phyloP scores from a whole-genome alignment of 164 flowering plant species.

The Annona cherimola region DNA sequence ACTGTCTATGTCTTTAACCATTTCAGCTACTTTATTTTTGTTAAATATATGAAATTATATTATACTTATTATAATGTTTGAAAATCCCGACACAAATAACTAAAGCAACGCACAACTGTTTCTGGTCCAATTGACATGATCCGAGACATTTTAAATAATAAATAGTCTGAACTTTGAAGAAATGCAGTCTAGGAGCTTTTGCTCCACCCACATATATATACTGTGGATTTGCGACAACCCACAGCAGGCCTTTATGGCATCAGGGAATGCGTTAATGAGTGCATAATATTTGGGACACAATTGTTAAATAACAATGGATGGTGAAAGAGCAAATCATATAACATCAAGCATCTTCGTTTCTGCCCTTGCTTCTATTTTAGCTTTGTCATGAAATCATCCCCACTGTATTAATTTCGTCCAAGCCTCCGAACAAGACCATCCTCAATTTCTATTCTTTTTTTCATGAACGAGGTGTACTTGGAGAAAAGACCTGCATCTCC shows the following conservation, averaged over 20 bases:
- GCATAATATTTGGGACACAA: neutral
- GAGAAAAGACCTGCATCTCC: slow-evolving; percentile 46
- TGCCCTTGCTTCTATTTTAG: neutral
- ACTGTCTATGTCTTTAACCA: no score
- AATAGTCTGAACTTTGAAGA: no score
- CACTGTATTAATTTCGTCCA: slow-evolving; percentile 30
- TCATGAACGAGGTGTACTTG: slow-evolving; percentile 61
- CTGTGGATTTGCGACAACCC: neutral
- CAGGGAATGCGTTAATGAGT: neutral
- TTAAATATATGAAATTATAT: no score
- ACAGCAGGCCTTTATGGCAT: neutral
- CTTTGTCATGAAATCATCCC: neutral
- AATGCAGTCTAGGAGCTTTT: neutral
- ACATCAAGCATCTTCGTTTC: neutral
- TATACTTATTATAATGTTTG: no score
- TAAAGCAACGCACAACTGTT: neutral
- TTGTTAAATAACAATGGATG: neutral
- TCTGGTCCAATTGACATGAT: neutral
- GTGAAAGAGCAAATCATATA: no score
- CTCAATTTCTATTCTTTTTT: slow-evolving; percentile 84
- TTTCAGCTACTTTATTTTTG: no score
- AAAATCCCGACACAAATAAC: no score
- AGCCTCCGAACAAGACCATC: slow-evolving; percentile 60
- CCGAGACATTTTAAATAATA: no score
- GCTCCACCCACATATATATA: neutral